phyloP scores from a whole-genome alignment of 805 yeast genomes.

The Candida multigemmis region DNA sequence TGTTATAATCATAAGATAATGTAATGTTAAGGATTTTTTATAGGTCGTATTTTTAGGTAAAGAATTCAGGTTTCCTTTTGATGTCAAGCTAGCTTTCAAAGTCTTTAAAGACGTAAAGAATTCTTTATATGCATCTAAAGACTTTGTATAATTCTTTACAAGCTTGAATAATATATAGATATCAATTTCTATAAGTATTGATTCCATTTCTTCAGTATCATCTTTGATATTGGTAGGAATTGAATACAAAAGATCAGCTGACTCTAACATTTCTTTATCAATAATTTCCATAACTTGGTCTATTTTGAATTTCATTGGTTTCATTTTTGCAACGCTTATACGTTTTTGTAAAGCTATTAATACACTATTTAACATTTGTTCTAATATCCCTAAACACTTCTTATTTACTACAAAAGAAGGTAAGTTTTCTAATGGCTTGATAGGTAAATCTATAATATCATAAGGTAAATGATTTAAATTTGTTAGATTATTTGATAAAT shows the following conservation, averaged over 20 bases:
- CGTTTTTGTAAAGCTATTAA: constrained; percentile 30
- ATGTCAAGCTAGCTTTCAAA: too few relatives aligned
- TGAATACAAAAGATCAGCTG: constrained; percentile 1
- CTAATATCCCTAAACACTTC: constrained; percentile 19
- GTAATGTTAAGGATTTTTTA: too few relatives aligned
- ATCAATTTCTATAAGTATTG: constrained; percentile 31
- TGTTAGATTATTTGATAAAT: constrained; percentile 15
- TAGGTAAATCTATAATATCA: constrained; percentile 25
- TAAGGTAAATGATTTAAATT: constrained; percentile 32
- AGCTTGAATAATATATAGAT: constrained; percentile 19
- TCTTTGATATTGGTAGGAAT: constrained; percentile 3
- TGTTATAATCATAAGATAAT: constrained; percentile 36
- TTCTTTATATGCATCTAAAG: too few relatives aligned
- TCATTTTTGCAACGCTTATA: constrained; percentile 16
- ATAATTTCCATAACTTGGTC: constrained; percentile 10
- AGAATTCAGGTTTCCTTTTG: too few relatives aligned
- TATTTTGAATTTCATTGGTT: too few relatives aligned
- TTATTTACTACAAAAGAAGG: constrained; percentile 15
- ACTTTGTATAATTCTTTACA: constrained; percentile 13
- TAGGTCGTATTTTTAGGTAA: too few relatives aligned
- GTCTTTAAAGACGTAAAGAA: too few relatives aligned
- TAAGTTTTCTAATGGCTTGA: constrained; percentile 19
- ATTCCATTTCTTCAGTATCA: constrained; percentile 8
- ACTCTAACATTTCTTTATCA: constrained; percentile 2
- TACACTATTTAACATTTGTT: constrained; percentile 15